These are phyloP conservation scores for Trichoderma afroharzianum DNA, from an alignment of 2,329 filamentous ascomycete species.

Conservation along the genomic window DNA sequence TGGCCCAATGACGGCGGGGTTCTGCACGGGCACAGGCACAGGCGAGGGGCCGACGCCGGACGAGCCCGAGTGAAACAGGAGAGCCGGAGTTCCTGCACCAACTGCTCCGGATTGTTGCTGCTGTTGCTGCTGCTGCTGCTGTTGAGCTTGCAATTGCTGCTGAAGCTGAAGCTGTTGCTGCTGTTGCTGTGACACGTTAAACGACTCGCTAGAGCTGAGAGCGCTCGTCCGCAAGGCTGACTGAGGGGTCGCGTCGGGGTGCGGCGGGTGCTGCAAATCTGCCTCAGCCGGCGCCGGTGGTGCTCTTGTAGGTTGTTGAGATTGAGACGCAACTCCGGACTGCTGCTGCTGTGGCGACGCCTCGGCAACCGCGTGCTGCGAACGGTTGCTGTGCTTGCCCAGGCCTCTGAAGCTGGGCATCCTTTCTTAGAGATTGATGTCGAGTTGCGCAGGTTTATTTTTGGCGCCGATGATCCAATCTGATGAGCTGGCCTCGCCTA, in stretches of 20 bases:
- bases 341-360: constrained; percentile 37
- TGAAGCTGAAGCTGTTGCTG: constrained; percentile 31
- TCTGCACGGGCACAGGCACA: constrained; percentile 5
- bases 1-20: constrained; percentile 27
- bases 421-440: not conserved
- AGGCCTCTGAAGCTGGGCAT: constrained; percentile 47
- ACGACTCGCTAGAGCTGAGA: constrained; percentile 46
- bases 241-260: constrained; percentile 34
- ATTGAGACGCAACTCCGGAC: not conserved
- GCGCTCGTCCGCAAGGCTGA: constrained; percentile 46
- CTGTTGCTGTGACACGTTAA: constrained; percentile 34
- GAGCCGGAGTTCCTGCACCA: constrained; percentile 35
- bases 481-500: not conserved
- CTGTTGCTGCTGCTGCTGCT: constrained; percentile 29
- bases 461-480: not conserved
- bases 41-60: constrained; percentile 11
- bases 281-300: constrained; percentile 23
- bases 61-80: constrained; percentile 17
- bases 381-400: constrained; percentile 54
- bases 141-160: constrained; percentile 27
- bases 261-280: constrained; percentile 22
- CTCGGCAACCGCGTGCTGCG: constrained; percentile 52
- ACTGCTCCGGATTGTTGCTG: constrained; percentile 30
- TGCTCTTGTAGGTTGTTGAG: constrained; percentile 16
- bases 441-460: constrained; percentile 9